phyloP scores from a whole-genome alignment of 2,329 filamentous ascomycete genomes.

The Scorias spongiosa region DNA sequence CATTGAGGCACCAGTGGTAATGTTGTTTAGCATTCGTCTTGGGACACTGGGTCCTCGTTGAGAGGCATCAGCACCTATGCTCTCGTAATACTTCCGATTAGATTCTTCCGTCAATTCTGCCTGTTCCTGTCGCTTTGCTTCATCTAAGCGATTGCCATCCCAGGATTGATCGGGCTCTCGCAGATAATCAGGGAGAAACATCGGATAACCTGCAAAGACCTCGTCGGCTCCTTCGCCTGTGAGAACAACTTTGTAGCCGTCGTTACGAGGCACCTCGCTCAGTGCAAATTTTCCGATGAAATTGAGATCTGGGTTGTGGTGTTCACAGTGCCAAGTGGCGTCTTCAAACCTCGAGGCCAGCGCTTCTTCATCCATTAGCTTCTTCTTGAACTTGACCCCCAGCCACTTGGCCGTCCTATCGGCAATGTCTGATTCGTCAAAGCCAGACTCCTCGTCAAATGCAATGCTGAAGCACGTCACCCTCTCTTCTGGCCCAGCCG shows the following conservation, averaged over 20 bases:
- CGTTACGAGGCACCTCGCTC: constrained; percentile 28
- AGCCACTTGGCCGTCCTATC: constrained; percentile 34
- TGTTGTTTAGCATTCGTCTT: constrained; percentile 25
- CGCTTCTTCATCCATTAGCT: constrained; percentile 28
- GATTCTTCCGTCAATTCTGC: constrained; percentile 12
- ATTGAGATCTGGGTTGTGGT: constrained; percentile 36
- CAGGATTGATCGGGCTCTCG: constrained; percentile 31
- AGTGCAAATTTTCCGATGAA: constrained; percentile 37
- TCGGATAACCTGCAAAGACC: constrained; percentile 38
- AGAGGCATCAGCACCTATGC: constrained; percentile 14
- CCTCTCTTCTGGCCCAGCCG: constrained; percentile 23
- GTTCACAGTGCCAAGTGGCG: constrained; percentile 30
- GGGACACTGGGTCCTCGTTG: constrained; percentile 14
- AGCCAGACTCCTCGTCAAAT: constrained; percentile 34
- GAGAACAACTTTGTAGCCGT: constrained; percentile 39
- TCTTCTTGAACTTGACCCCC: constrained; percentile 30
- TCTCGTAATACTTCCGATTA: constrained; percentile 13
- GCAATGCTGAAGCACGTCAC: constrained; percentile 38
- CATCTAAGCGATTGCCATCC: constrained; percentile 11
- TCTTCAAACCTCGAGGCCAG: constrained; percentile 30
- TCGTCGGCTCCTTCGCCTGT: constrained; percentile 30
- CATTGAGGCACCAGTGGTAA: constrained; percentile 22
- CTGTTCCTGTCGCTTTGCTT: constrained; percentile 9
- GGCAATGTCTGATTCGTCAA: constrained; percentile 37
- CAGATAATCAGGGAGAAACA: constrained; percentile 33